These are phyloP conservation scores for Irpex rosettiformis DNA, from an alignment of 1,284 basidiomycete genomes.

Conservation along the genomic window DNA sequence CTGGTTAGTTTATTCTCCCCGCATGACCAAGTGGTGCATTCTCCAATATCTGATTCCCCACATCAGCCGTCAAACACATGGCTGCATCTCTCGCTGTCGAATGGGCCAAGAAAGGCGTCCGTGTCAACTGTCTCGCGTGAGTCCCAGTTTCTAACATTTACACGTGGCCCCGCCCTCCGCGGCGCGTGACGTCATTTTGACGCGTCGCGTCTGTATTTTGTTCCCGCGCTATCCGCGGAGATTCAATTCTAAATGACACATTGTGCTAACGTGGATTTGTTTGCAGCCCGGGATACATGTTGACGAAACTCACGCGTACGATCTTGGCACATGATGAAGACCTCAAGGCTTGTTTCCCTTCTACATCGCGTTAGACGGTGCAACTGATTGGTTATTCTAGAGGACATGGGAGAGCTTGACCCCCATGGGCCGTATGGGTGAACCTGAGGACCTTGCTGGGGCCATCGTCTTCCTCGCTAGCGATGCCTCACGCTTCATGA, in stretches of 20 bases:
- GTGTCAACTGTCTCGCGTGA: constrained; percentile 78
- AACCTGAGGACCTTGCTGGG: constrained; percentile 73
- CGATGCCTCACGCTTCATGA: constrained; percentile 85
- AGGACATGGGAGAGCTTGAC: constrained; percentile 89
- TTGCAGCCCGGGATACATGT: constrained; percentile 81
- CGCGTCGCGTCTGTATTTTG: constrained; percentile 7
- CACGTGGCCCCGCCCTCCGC: not conserved
- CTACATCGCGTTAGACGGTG: not conserved
- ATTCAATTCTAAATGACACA: not conserved
- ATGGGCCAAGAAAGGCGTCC: constrained; percentile 84
- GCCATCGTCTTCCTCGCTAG: constrained; percentile 84
- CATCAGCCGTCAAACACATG: constrained; percentile 81
- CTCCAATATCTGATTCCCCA: not conserved
- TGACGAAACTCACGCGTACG: constrained; percentile 82
- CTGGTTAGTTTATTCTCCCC: constrained; percentile 41
- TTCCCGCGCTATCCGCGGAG: not conserved
- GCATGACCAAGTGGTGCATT: not conserved
- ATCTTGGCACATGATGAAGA: constrained; percentile 72
- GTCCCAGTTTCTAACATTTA: constrained; percentile 10
- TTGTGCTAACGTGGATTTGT: not conserved
- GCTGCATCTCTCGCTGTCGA: constrained; percentile 84
- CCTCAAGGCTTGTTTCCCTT: constrained; percentile 51
- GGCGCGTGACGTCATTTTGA: constrained; percentile 19
- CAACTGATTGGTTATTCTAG: constrained; percentile 20
- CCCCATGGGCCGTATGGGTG: constrained; percentile 84